Base-by-base conservation (phyloP, 345 rosid species). In the Mangifera indica region DNA sequence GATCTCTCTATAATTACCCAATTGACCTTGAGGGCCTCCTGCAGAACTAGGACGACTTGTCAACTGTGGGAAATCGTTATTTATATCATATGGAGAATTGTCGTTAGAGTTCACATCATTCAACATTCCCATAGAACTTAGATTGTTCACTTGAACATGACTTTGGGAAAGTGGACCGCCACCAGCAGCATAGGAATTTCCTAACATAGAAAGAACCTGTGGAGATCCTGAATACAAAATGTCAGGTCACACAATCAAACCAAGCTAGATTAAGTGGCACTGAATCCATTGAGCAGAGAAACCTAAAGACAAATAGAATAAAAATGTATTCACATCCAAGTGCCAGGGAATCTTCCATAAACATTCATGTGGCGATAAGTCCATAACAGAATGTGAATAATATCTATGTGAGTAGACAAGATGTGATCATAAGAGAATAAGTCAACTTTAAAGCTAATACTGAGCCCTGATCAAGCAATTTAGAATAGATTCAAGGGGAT, bases 1-100 rank as follows among this genome's bases (percentile, higher is more conserved):
- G 59, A 49, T 51, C 55, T 24, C 52, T 56, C 37, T 57, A 63
- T 62, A 61, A 34, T 74, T 85, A 93, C 98, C 98, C 70, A 96
- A 63, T 81, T 96, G 99, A 72, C 99, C 99, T 85, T 93, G 99
- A 77, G 93, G 87, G 66, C 99, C 95, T 67, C 99, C 97, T 45
- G 98, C 94, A 69, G 98, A 96, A 75, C 82, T 91, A 78, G 99
- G 98, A 62, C 95, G 96, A 81, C 97, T 96, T 10, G 92, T 88
- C 81, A 96, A 77, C 79, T 85, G 90, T 49, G 99, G 99, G 71
- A 96, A 96, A 76, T 96, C 99, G 71, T 88, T 88, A 74, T 87
- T 93, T 76, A 96, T 96, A 84, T 96, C 97, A 70, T 88, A 96
- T 10, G 97, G 98, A 25, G 97, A 89, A 76, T 80, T 91, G 68